Evolutionary conservation across 2,329 filamentous ascomycete genomes (phyloP).

Genomic region (Cryoendolithus antarcticus): DNA sequence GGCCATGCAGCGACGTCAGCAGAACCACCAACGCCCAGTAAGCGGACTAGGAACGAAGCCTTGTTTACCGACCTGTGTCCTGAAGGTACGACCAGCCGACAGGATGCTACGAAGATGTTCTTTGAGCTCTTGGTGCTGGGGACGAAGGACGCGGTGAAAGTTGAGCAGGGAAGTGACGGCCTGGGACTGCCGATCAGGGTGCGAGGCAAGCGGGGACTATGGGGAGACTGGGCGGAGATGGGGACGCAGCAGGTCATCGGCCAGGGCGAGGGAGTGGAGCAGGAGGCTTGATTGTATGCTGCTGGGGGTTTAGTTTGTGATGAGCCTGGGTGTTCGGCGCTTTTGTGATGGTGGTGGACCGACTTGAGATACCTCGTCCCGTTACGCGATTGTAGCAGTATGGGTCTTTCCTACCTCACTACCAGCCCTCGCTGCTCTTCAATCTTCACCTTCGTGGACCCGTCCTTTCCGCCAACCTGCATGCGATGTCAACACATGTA

Average conservation of each 20-base stretch:
- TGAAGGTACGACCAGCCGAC: conserved; percentile 64
- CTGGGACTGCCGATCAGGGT: conserved; percentile 74
- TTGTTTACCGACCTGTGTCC: conserved; percentile 88
- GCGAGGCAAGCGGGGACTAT: conserved; percentile 84
- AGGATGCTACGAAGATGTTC: conserved; percentile 98
- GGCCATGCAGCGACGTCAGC: conserved; percentile 47
- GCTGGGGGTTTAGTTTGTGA: no score
- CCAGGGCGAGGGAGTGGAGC: no score
- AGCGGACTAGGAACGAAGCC: conserved; percentile 63
- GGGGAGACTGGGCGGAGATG: conserved; percentile 90
- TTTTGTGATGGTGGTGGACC: no score
- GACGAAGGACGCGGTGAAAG: conserved; percentile 95
- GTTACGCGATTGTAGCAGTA: no score
- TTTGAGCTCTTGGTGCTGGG: conserved; percentile 92
- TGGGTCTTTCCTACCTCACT: no score
- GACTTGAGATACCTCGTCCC: no score
- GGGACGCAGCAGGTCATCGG: conserved; percentile 2
- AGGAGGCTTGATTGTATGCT: no score
- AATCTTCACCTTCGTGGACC: no score
- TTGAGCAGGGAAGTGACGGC: conserved; percentile 59
- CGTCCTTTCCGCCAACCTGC: no score
- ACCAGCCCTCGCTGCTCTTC: no score
- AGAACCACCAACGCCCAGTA: conserved; percentile 52
- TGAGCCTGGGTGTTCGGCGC: no score
- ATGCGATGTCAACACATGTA: no score